Conservation (phyloP, 495 filamentous ascomycete species). For the Daldinia grandis region DNA sequence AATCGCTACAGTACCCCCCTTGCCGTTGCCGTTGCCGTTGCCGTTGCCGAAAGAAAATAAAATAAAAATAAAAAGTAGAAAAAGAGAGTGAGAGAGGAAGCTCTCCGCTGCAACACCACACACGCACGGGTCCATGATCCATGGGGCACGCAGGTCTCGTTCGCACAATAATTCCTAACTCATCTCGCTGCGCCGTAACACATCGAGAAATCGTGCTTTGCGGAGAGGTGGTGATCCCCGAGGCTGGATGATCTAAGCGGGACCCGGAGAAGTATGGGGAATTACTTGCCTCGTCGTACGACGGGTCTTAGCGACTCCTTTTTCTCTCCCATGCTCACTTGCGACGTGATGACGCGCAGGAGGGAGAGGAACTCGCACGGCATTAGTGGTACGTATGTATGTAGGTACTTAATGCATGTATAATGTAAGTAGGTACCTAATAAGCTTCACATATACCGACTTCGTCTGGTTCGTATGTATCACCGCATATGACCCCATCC, state of each 20-base stretch:
- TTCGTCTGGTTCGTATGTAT: slow-evolving; percentile 1
- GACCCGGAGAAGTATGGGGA: slow-evolving; percentile 24
- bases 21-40: too few relatives aligned
- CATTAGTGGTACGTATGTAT: not conserved
- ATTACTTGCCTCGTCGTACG: slow-evolving; percentile 7
- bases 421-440: too few relatives aligned
- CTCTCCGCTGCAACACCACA: slow-evolving; percentile 11
- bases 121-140: slow-evolving; percentile 7
- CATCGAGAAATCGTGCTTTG: slow-evolving; percentile 19
- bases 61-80: too few relatives aligned
- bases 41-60: slow-evolving; percentile 2
- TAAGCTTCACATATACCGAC: slow-evolving; percentile 16
- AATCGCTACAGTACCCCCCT: slow-evolving; percentile 10
- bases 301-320: slow-evolving; percentile 11
- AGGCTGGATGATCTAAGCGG: slow-evolving; percentile 30
- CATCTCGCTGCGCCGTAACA: slow-evolving; percentile 31
- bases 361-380: slow-evolving; percentile 2
- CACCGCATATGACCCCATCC: slow-evolving; percentile 28
- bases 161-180: slow-evolving; percentile 39
- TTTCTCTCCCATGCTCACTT: slow-evolving; percentile 7
- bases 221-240: slow-evolving; percentile 29
- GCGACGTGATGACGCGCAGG: slow-evolving; percentile 26
- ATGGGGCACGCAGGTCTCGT: slow-evolving; percentile 22
- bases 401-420: not conserved
- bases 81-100: too few relatives aligned